phyloP scores from a whole-genome alignment of 2,329 filamentous ascomycete genomes.

The Trichothecium roseum region DNA sequence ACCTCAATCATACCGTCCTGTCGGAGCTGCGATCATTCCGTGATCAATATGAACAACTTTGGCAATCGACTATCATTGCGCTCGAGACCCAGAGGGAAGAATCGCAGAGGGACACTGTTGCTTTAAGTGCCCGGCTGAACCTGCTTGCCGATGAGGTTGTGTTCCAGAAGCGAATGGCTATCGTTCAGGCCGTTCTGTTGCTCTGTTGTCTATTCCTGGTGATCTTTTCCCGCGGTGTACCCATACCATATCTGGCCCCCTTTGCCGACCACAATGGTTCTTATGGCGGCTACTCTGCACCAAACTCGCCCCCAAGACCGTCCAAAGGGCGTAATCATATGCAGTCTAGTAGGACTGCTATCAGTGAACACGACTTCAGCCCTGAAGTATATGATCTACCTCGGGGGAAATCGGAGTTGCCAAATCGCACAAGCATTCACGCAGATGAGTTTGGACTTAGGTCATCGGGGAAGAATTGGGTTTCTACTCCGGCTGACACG shows the following conservation, averaged over 20 bases:
- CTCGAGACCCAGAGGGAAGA: conserved; percentile 82
- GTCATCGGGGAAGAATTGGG: too few species aligned
- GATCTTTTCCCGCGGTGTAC: conserved; percentile 57
- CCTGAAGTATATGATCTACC: too few species aligned
- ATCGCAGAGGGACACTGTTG: conserved; percentile 72
- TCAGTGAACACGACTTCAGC: too few species aligned
- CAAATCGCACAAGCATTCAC: too few species aligned
- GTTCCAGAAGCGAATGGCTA: conserved; percentile 82
- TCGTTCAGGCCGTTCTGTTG: conserved; percentile 80
- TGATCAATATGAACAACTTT: conserved; percentile 88
- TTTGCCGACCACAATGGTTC: conserved; percentile 11
- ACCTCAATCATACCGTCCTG: conserved; percentile 80
- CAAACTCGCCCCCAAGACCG: not conserved
- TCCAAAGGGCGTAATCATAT: too few species aligned
- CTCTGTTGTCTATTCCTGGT: conserved; percentile 80
- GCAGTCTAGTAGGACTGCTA: too few species aligned
- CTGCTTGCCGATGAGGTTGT: conserved; percentile 88
- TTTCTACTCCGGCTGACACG: too few species aligned
- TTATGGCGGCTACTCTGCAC: not conserved
- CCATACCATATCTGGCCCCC: conserved; percentile 20
- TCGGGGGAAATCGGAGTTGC: too few species aligned
- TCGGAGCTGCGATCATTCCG: conserved; percentile 68
- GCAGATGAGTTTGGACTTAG: too few species aligned
- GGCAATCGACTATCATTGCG: conserved; percentile 90
- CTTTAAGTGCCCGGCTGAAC: conserved; percentile 69